Evolutionary conservation across 768 basidiomycete species (phyloP), one percentile per base, ranked within the genome.

Genomic region (Mycena latifolia): DNA sequence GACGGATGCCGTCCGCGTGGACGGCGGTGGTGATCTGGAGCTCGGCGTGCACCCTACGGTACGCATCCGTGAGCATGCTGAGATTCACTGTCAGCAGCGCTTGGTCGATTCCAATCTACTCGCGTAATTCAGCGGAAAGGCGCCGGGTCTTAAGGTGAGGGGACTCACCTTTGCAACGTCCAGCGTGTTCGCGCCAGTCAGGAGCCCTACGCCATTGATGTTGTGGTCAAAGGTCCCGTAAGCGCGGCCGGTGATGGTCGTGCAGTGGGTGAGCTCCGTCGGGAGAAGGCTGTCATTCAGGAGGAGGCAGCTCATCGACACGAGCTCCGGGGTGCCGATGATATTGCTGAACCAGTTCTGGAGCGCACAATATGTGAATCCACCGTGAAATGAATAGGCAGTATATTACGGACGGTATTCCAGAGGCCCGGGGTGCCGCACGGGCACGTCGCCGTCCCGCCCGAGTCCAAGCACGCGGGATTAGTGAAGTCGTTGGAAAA

Each of bases 151-250:
- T 11, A 11, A 33, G 11, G 31, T 33, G 14, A 39, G 8, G 17
- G 33, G 33, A 35, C 33, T 12, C 37, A 39, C 37, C 37, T 39
- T 39, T 4, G 83, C 83, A 39, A 85, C 74, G 68, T 88, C 86
- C 39, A 88, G 78, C 10, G 82, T 79, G 63, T 89, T 88, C 11
- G 88, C 86, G 20, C 88, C 88, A 14, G 86, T 84, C 20, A 86
- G 71, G 27, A 75, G 77, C 8, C 79, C 77, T 7, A 82, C 74
- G 12, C 81, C 81, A 65, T 81, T 79, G 39, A 84, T 72, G 41
- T 64, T 73, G 29, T 74, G 75, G 28, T 72, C 70, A 46, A 85
- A 78, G 0, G 78, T 75, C 12, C 72, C 77, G 60, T 81, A 87
- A 0, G 84, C 76, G 9, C 87, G 79, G 3, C 70, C 71, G 5